These are phyloP conservation scores for Penicillium lagena DNA, from an alignment of 495 filamentous ascomycete genomes.

Conservation along the genomic window DNA sequence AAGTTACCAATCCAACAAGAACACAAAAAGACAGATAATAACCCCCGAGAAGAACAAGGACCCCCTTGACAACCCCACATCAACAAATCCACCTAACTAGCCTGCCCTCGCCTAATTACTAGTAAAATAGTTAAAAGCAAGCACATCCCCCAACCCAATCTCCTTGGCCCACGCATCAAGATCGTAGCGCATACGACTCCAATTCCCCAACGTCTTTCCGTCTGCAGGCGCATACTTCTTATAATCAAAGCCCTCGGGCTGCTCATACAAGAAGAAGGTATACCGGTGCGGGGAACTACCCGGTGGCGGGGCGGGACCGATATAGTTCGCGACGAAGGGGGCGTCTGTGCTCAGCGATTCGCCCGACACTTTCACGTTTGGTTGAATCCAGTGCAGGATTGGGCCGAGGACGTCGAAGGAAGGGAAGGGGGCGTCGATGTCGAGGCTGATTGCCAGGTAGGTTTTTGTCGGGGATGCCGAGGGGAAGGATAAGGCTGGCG, in stretches of 20 bases:
- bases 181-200: constrained; percentile 43
- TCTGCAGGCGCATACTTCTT: constrained; percentile 35
- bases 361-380: constrained; percentile 26
- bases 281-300: constrained; percentile 49
- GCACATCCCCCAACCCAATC: constrained; percentile 34
- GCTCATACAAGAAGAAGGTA: constrained; percentile 50
- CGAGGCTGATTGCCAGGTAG: constrained; percentile 44
- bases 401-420: constrained; percentile 32
- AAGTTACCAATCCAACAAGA: too few species aligned
- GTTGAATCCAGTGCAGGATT: constrained; percentile 46
- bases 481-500: constrained; percentile 21
- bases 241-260: constrained; percentile 43
- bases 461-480: constrained; percentile 13
- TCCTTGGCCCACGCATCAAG: constrained; percentile 43
- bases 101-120: constrained; percentile 20
- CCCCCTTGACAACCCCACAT: too few species aligned
- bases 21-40: too few species aligned
- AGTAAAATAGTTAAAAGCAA: constrained; percentile 51
- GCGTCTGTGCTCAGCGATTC: constrained; percentile 7
- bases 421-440: constrained; percentile 49
- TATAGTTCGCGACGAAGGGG: constrained; percentile 39
- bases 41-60: too few species aligned
- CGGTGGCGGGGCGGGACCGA: constrained; percentile 45
- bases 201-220: constrained; percentile 33
- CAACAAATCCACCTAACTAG: too few species aligned